These are phyloP conservation scores for Dactylorhiza incarnata DNA, from an alignment of 106 monocot species.

Conservation along the genomic window DNA sequence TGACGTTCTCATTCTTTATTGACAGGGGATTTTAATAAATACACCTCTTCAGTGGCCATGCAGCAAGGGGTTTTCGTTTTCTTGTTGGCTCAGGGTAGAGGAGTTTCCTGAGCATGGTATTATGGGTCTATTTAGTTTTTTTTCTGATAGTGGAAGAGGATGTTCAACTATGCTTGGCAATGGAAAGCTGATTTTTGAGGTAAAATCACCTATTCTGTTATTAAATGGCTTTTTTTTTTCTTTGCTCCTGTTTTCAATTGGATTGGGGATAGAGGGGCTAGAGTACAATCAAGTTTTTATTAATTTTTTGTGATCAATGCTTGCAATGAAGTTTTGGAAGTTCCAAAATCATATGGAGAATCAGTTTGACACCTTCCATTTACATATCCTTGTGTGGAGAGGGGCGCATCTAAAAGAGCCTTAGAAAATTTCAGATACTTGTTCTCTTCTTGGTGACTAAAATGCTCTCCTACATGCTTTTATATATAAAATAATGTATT, in stretches of 20 bases:
- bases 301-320: background rate
- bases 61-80: slow-evolving; percentile 87
- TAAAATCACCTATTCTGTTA: slow-evolving; percentile 13
- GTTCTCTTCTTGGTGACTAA: background rate
- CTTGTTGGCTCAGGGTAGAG: slow-evolving; percentile 92
- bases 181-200: slow-evolving; percentile 79
- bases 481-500: too few species aligned
- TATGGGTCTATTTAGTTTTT: slow-evolving; percentile 89
- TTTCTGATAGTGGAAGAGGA: slow-evolving; percentile 81
- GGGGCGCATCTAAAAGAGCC: background rate
- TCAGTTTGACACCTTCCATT: background rate
- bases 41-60: slow-evolving; percentile 87
- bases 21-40: slow-evolving; percentile 83
- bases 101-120: slow-evolving; percentile 56
- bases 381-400: background rate
- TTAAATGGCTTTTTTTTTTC: background rate
- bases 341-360: background rate
- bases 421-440: background rate
- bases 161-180: slow-evolving; percentile 71
- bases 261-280: background rate
- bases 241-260: background rate
- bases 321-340: background rate
- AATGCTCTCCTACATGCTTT: background rate
- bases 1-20: slow-evolving; percentile 7
- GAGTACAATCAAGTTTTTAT: background rate